Percentiles rank a stretch among this genome's conserved stretches.
These are phyloP conservation scores for Phytopythium mirpurense DNA, from an alignment of 352 stramenopile genomes.

Conservation along the genomic window DNA sequence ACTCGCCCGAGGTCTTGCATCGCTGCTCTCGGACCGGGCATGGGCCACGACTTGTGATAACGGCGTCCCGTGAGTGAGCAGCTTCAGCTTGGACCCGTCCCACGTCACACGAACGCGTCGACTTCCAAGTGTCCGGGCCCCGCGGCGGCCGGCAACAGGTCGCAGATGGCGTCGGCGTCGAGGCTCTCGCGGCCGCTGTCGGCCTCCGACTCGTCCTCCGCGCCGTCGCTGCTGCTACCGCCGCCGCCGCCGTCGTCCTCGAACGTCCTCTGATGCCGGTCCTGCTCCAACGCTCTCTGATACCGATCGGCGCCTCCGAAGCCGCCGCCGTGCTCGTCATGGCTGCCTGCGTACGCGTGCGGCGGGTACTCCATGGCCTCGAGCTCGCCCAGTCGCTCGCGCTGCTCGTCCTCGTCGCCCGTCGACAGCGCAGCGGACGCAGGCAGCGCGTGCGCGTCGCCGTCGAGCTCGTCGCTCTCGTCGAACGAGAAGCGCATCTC, in stretches of 20 bases:
- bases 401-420: neutral
- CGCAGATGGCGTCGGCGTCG: neutral
- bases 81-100: neutral
- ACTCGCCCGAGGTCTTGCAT: neutral
- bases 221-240: neutral
- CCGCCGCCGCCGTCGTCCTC: conserved; percentile 5
- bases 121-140: neutral
- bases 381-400: neutral
- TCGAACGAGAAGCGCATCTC: conserved; percentile 2
- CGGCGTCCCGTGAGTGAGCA: neutral
- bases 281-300: neutral
- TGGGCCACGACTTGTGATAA: neutral
- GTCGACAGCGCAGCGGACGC: neutral
- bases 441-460: neutral
- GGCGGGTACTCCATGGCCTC: neutral
- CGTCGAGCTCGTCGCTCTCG: conserved; percentile 2
- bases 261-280: neutral
- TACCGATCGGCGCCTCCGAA: neutral
- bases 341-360: neutral
- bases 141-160: neutral
- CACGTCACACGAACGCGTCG: neutral
- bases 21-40: too few relatives aligned
- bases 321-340: neutral
- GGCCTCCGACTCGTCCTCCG: neutral
- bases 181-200: neutral